Base-by-base conservation (phyloP, 139 green algal species). In the Mychonastes homosphaera region DNA sequence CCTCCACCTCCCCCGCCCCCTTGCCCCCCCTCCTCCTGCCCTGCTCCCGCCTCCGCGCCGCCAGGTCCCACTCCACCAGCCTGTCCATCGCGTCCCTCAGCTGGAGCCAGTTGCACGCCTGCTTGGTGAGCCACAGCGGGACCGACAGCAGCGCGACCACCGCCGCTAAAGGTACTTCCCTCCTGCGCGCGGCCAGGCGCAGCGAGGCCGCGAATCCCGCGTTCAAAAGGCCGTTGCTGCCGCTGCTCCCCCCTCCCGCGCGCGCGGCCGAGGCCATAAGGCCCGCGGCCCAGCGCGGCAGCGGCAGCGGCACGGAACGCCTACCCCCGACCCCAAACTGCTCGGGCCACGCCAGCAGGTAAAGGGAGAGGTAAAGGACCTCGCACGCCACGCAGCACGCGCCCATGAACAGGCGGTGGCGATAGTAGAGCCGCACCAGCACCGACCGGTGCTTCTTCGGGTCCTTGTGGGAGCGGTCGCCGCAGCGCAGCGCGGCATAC, bases 331-430 rank as follows among this genome's bases (percentile, higher is more conserved):
- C 61, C 49, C 79, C 58, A 30, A 75, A 64, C 35, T 47, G 36
- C 21, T n/a, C n/a, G n/a, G 57, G 49, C 50, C 44, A 61, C 32
- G 62, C 43, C 3, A 69, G 63, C 30, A 71, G 49, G 58, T 66
- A 76, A 1, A 70, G 47, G 27, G 64, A 47, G 0, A 88, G 65
- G 55, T 86, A 89, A 19, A 82, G 55, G 29, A 91, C 82, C 49
- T 95, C 87, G 44, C 80, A 88, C 56, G 70, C 89, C 1, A 94
- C 56, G 70, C 88, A 95, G 80, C 91, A 98, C 56, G 86, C 88
- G 55, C 86, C 91, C 91, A 97, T 98, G 74, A 98, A 97, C 7
- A 95, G 51, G 30, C 91, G 78, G 63, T 86, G 69, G 30, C 40
- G 50, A 76, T 97, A 97, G 73, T 97, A 97, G 24, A 75, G 62